These are phyloP conservation scores for Fonsecaea multimorphosa DNA, from an alignment of 2,329 filamentous ascomycete genomes.

Conservation along the genomic window DNA sequence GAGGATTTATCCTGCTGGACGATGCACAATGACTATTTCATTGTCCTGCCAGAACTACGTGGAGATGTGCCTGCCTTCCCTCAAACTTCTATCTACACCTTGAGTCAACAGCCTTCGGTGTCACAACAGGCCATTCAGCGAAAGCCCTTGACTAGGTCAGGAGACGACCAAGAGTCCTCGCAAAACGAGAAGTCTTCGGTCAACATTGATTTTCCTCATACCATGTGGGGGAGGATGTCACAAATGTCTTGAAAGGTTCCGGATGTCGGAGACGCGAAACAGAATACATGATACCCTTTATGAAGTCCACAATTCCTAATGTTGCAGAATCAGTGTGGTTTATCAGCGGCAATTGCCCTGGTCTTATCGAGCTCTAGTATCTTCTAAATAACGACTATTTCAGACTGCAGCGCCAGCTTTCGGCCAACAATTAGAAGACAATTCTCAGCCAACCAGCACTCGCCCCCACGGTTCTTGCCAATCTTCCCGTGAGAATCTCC, in stretches of 20 bases:
- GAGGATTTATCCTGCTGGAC: constrained; percentile 21
- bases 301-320: background rate
- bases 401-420: background rate
- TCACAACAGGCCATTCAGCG: background rate
- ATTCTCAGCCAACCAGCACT: background rate
- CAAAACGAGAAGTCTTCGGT: background rate
- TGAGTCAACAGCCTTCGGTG: constrained; percentile 1
- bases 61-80: constrained; percentile 8
- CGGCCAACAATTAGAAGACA: background rate
- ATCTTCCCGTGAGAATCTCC: background rate
- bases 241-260: background rate
- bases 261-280: background rate
- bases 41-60: constrained; percentile 17
- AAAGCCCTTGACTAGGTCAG: background rate
- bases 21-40: constrained; percentile 14
- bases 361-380: background rate
- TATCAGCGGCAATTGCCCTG: background rate
- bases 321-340: background rate
- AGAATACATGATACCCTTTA: background rate
- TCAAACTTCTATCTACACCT: background rate
- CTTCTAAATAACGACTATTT: background rate
- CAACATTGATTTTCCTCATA: background rate
- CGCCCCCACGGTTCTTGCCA: background rate
- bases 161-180: background rate
- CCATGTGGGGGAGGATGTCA: constrained; percentile 2